Base-by-base conservation (phyloP, 148 eudicot species). In the Chenopodium formosanum region DNA sequence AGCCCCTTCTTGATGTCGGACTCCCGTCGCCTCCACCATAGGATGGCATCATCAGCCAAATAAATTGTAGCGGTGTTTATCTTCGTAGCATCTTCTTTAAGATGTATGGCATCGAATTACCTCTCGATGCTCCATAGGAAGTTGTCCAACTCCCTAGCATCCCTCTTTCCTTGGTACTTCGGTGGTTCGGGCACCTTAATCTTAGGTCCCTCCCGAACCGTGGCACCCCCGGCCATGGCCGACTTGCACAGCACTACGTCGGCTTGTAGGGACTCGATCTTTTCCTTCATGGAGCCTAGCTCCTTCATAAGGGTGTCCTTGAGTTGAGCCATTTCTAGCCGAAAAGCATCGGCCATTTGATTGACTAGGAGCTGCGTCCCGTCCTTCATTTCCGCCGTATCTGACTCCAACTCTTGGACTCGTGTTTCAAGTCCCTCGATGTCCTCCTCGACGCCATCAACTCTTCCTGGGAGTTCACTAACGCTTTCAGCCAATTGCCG, bases 21-120 rank as follows among this genome's bases (percentile, higher is more conserved):
- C 6, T 78, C 68, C 0, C 40, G 23, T 13, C 64, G 4, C 12
- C 73, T 78, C 81, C 81, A 78, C 17, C 68, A 76, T 17, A 76
- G 19, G 1, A 58, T 76, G 13, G 50, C 68, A 20, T 76, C 79
- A 1, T 76, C 50, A 0, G 4, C 4, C 12, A 77, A 40, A 19
- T 63, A 77, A 56, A 62, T 62, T 11, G 70, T 77, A 48, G 70
- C 79, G 4, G n/a, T 37, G 6, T 2, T 5, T 3, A 77, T 77
- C 52, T 62, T 60, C 2, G 27, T 8, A 0, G 8, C 69, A 16
- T 76, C 50, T 1, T 76, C 50, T 2, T 20, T 10, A 25, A 77
- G 22, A 7, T 29, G 70, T 1, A 60, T 4, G 16, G 25, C 52
- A 31, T 63, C 14, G 79, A 62, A 62, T 9, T 77, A 77, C 11